Conservation (phyloP, 2,329 filamentous ascomycete species). For the Penicillium sp. region DNA sequence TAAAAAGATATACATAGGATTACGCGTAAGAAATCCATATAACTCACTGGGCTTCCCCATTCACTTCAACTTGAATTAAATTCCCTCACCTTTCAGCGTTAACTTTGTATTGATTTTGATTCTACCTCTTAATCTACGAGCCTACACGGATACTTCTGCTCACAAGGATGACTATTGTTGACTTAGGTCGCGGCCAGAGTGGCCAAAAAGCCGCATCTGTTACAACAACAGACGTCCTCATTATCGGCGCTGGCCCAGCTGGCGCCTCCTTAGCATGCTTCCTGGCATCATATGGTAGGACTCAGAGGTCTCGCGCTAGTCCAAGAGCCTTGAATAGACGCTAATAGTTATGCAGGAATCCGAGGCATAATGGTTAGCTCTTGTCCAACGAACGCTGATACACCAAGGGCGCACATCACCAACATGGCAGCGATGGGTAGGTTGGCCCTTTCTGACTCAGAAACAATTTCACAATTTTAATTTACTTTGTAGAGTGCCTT, state of each 20-base stretch:
- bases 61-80: neutral
- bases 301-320: neutral
- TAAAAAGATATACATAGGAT: neutral
- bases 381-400: slow-evolving; percentile 57
- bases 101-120: neutral
- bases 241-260: slow-evolving; percentile 59
- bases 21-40: neutral
- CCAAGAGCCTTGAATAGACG: neutral
- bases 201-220: neutral
- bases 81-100: neutral
- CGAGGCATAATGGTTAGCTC: slow-evolving; percentile 59
- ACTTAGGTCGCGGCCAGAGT: slow-evolving; percentile 7
- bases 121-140: neutral
- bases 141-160: neutral
- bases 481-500: slow-evolving; percentile 50
- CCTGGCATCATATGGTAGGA: slow-evolving; percentile 52
- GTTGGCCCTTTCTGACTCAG: neutral
- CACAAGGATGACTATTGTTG: slow-evolving; percentile 10
- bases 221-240: slow-evolving; percentile 51
- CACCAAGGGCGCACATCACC: slow-evolving; percentile 64
- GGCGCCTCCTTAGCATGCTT: slow-evolving; percentile 61
- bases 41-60: neutral
- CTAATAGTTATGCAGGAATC: slow-evolving; percentile 39
- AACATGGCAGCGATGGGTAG: slow-evolving; percentile 58
- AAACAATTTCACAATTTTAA: neutral